Evolutionary conservation across 306 rosid species (phyloP).

Genomic region (Ammopiptanthus mongolicus): DNA sequence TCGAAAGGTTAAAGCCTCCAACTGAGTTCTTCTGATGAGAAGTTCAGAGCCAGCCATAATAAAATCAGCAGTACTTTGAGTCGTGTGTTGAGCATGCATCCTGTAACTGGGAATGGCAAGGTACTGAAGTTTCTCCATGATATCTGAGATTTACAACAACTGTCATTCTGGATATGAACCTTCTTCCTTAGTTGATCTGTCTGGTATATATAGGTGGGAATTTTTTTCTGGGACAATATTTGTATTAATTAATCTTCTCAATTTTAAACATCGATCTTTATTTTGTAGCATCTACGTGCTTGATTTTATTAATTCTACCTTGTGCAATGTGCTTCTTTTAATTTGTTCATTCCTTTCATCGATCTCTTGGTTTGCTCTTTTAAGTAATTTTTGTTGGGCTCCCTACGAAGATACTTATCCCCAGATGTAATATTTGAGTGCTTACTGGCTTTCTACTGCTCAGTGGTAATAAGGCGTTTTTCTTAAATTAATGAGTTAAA

Average conservation of each 20-base stretch:
- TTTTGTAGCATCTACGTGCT: not conserved
- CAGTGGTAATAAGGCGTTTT: not conserved
- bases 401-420: not conserved
- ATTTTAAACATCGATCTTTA: not conserved
- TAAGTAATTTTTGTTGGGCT: not conserved
- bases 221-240: constrained; percentile 6
- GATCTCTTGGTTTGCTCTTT: not conserved
- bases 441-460: not conserved
- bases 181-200: not conserved
- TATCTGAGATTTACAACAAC: not conserved
- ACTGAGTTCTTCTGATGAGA: constrained; percentile 56
- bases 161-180: not conserved
- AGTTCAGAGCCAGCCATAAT: not conserved
- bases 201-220: not conserved
- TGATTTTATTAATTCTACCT: constrained; percentile 6
- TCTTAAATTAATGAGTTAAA: no score
- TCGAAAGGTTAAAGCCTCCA: constrained; percentile 89
- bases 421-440: not conserved
- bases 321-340: not conserved
- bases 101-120: not conserved
- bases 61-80: not conserved
- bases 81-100: constrained; percentile 17
- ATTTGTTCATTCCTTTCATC: not conserved
- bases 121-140: not conserved
- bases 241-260: not conserved